Evolutionary conservation across 176 grass and related monocot species (phyloP), one percentile per base, ranked within the genome.

Genomic region (Ampelocalamus luodianensis): DNA sequence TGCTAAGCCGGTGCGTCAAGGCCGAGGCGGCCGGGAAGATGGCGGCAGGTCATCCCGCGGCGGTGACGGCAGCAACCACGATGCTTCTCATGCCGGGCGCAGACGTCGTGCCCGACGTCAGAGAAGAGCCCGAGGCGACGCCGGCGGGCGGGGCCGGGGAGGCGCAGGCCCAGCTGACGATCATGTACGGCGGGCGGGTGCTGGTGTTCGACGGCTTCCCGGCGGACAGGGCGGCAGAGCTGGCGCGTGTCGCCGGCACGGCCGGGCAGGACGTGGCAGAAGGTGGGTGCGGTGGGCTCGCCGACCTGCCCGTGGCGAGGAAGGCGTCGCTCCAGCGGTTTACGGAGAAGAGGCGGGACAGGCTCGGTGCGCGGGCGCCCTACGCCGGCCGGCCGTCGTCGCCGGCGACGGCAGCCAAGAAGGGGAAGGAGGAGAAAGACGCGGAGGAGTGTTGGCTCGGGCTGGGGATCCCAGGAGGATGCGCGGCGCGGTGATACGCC

Each of bases 261-360:
- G 83, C 73, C 14, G 10, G 3, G 38, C 42, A 43, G 13, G 20
- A 23, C 2, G 22, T 58, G 8, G 8, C 5, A 3, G 10, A 29
- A 29, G 29, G 29, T 29, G 29, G 29, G 29, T 29, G 56, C 44
- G 74, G 40, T 5, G 7, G 20, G 54, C 22, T 23, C 56, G 54
- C 20, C 58, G 89, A 96, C 68, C 44, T 91, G 66, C 91, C 83
- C 18, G 83, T 93, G 26, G 87, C 87, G 68, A 89, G 86, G 39
- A 93, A 89, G 80, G 89, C 77, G 20, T 96, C 94, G 14, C 91
- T 96, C 24, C 88, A 91, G 70, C 77, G 89, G 78, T 91, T 96
- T 74, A 51, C 93, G 51, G 87, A 87, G 78, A 96, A 93, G 84
- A 89, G 94, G 87, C 79, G 79, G 82, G 84, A 93, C 18, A 79